A percentile compares a stretch with the other conserved stretches of the same genome.
These are phyloP conservation scores for Achaetomium macrosporum DNA, from an alignment of 2,329 filamentous ascomycete genomes.

Conservation along the genomic window DNA sequence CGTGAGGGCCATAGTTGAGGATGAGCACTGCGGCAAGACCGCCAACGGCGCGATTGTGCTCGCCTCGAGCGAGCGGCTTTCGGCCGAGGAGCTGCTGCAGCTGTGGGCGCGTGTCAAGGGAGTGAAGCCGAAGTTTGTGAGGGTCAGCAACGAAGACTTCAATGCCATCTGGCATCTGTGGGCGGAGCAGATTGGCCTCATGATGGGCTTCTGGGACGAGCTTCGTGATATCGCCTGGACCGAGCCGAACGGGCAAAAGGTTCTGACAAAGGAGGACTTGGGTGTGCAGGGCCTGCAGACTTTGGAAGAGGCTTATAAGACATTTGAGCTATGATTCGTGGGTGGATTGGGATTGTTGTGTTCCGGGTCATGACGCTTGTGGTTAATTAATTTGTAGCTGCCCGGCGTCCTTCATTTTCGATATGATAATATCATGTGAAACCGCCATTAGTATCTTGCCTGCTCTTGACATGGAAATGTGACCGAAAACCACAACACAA, in stretches of 20 bases:
- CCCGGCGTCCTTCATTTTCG: no score
- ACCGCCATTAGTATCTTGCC: no score
- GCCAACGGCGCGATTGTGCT: conserved; percentile 28
- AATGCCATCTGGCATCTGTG: conserved; percentile 19
- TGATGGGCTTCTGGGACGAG: conserved; percentile 24
- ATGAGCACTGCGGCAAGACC: conserved; percentile 29
- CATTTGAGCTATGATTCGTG: conserved; percentile 6
- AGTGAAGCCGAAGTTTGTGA: conserved; percentile 14
- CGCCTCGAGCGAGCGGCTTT: conserved; percentile 23
- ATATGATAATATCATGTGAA: no score
- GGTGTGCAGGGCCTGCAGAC: conserved; percentile 11
- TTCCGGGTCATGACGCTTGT: no score
- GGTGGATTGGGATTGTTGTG: no score
- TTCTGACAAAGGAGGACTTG: conserved; percentile 14
- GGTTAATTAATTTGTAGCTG: no score
- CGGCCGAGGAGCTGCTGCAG: conserved; percentile 27
- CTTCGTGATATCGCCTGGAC: conserved; percentile 17
- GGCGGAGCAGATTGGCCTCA: conserved; percentile 21
- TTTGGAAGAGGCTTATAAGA: conserved; percentile 13
- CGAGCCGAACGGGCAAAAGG: conserved; percentile 1
- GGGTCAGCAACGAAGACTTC: conserved; percentile 9
- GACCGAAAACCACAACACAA: no score
- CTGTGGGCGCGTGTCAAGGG: conserved; percentile 25
- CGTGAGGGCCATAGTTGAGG: conserved; percentile 28
- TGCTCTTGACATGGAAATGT: no score